Evolutionary conservation across 805 yeast genomes (phyloP), one percentile per base, ranked within the genome.

Genomic region (Yarrowia sp.): DNA sequence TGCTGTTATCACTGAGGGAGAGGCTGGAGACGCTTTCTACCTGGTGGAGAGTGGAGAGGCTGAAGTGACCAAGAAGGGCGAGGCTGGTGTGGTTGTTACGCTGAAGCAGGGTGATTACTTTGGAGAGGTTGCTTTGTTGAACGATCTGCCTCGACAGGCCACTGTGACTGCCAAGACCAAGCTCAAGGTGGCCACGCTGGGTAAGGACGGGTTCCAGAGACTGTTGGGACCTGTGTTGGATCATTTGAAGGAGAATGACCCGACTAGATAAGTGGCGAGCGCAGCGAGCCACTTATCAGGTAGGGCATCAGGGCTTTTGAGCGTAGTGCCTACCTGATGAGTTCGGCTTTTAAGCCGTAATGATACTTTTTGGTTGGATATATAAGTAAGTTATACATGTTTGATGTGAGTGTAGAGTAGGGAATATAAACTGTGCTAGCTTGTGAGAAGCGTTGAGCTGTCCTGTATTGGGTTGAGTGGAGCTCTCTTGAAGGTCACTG

Each of bases 151-250:
- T 67, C 86, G 99, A 77, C 95, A 90, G 74, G 99, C 99, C 36
- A 88, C 97, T 5, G 95, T 95, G 42, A 85, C 82, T 61, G 97
- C 97, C 1, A 79, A 82, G 15, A 83, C 87, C 60, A 80, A 81
- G 45, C 86, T 95, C 33, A 89, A 89, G 72, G 96, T 92, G 43
- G 98, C 96, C n/a, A 88, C 95, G 3, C 82, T 95, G 71, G 96
- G 90, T 67, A 91, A 93, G 78, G 84, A 88, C 67, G 98, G 97
- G 0, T 95, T 95, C 80, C 92, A 91, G 77, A 86, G 98, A 76
- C 81, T 95, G 70, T 81, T 95, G 68, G 99, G 99, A 2, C 97
- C 97, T 39, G 97, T 92, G 1, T 96, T 92, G 22, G 96, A 89
- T 66, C 91, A 90, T 47, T 83, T 92, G 73, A 88, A 89, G 76